Percentiles rank a stretch among this genome's conserved stretches.
Conservation (phyloP, 1,284 basidiomycete genomes). For the Ustilago cynodontis region DNA sequence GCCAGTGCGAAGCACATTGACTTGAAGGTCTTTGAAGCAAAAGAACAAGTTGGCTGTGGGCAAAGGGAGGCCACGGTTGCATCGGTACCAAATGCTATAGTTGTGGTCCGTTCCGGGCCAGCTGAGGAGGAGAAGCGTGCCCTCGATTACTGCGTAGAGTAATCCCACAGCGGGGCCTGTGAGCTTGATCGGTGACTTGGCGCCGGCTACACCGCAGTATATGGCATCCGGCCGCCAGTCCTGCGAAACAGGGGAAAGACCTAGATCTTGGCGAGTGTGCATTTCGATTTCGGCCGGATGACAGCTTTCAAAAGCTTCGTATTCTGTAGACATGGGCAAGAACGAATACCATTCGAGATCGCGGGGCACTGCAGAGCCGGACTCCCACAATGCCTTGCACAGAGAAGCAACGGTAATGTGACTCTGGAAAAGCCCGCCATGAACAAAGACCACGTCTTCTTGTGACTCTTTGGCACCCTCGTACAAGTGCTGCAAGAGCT, state of each 20-base stretch:
- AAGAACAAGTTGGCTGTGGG: constrained; percentile 4
- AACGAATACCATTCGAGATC: constrained; percentile 20
- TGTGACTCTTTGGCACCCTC: too few relatives aligned
- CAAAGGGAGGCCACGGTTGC: constrained; percentile 1
- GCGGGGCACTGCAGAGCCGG: constrained; percentile 28
- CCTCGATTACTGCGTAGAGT: constrained; percentile 33
- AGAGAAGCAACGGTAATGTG: constrained; percentile 8
- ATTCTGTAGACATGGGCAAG: not conserved
- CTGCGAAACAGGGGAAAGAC: constrained; percentile 5
- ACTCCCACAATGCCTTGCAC: constrained; percentile 36
- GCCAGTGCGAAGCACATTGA: constrained; percentile 35
- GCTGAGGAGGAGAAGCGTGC: constrained; percentile 28
- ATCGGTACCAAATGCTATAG: constrained; percentile 18
- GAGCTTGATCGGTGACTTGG: constrained; percentile 15
- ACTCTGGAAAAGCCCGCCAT: constrained; percentile 7
- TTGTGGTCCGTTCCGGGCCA: constrained; percentile 34
- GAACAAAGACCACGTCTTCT: not conserved
- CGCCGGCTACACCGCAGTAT: constrained; percentile 30
- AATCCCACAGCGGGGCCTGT: constrained; percentile 21
- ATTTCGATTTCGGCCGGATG: not conserved
- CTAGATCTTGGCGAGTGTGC: not conserved
- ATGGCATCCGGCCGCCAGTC: not conserved
- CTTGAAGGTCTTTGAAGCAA: constrained; percentile 17
- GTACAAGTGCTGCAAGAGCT: constrained; percentile 29
- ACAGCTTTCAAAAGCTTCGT: constrained; percentile 13